A percentile compares a stretch with the other conserved stretches of the same genome.
Conservation (phyloP, 2,329 filamentous ascomycete species). For the Arthrobotrys entomopaga region DNA sequence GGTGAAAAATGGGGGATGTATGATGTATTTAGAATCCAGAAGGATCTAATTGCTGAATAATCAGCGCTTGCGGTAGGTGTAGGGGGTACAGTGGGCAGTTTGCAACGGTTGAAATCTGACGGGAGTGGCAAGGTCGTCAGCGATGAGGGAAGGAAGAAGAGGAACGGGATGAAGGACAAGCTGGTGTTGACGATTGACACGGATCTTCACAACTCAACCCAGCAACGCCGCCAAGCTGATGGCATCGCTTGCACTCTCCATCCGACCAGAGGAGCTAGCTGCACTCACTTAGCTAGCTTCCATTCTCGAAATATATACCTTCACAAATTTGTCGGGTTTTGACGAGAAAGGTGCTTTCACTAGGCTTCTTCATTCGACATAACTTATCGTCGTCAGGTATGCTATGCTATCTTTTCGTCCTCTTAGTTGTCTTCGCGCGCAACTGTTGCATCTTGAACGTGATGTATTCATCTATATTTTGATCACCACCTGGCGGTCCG, state of each 20-base stretch:
- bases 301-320: neutral
- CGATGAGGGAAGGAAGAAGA: slow-evolving; percentile 2
- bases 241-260: neutral
- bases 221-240: slow-evolving; percentile 43
- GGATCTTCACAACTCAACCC: slow-evolving; percentile 16
- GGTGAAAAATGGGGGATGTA: slow-evolving; percentile 1
- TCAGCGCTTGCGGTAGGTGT: neutral
- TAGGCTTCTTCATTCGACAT: too few species aligned
- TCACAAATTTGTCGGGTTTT: neutral
- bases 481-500: too few species aligned
- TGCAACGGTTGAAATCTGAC: neutral
- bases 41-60: slow-evolving; percentile 52
- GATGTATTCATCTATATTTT: too few species aligned
- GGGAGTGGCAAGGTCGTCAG: neutral
- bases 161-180: slow-evolving; percentile 8
- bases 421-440: too few species aligned
- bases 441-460: too few species aligned
- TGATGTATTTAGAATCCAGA: neutral
- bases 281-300: neutral
- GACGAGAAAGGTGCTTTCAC: neutral
- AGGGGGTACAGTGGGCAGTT: neutral
- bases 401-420: too few species aligned
- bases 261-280: neutral
- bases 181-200: slow-evolving; percentile 44
- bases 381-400: too few species aligned